phyloP scores from a whole-genome alignment of 108 stramenopile species.

The Halocafeteria seosinensis region DNA sequence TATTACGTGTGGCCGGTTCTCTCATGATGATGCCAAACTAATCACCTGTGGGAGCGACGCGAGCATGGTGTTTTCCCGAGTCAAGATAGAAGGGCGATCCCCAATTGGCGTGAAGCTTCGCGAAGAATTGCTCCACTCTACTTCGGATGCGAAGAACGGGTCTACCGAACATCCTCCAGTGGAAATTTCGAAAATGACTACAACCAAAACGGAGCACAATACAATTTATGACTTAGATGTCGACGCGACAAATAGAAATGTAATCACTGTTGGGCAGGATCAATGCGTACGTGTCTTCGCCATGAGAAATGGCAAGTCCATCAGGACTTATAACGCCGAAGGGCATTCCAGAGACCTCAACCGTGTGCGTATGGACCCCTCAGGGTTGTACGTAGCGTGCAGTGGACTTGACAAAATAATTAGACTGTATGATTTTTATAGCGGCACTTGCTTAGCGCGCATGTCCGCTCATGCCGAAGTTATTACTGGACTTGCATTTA shows the following conservation, averaged over 20 bases:
- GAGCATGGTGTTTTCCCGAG: not conserved
- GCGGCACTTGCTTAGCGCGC: slow-evolving; percentile 13
- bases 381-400: slow-evolving; percentile 18
- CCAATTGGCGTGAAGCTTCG: not conserved
- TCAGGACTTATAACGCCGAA: not conserved
- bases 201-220: not conserved
- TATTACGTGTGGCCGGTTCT: slow-evolving; percentile 12
- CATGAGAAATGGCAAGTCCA: not conserved
- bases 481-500: slow-evolving; percentile 13
- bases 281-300: slow-evolving; percentile 8
- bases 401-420: slow-evolving; percentile 11
- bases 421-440: slow-evolving; percentile 16
- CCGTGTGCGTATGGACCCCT: slow-evolving; percentile 12
- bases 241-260: slow-evolving; percentile 20
- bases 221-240: slow-evolving; percentile 9
- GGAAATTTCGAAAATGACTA: not conserved
- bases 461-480: slow-evolving; percentile 11
- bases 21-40: not conserved
- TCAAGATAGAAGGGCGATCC: not conserved
- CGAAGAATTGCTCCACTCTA: not conserved
- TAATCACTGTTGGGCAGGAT: slow-evolving; percentile 12
- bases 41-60: slow-evolving; percentile 8
- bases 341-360: not conserved
- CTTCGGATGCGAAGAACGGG: not conserved
- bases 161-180: not conserved